Evolutionary conservation across 306 rosid species (phyloP).

Genomic region (Castanea crenata): DNA sequence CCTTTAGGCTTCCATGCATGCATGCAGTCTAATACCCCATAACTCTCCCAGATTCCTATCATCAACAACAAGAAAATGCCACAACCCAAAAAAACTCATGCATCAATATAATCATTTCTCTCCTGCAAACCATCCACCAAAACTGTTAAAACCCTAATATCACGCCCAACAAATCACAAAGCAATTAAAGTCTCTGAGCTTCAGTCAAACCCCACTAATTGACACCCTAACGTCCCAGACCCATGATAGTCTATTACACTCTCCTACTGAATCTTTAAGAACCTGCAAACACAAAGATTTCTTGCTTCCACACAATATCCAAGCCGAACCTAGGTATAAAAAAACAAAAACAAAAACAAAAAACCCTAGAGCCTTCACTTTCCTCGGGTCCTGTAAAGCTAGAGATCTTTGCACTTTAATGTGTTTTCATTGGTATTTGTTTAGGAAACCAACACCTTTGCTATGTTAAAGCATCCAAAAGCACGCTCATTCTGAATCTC

Average conservation of each 20-base stretch:
- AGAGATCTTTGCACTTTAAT: constrained; percentile 45
- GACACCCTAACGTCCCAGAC: constrained; percentile 18
- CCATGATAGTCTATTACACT: constrained; percentile 37
- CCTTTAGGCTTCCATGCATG: not conserved
- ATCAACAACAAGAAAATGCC: not conserved
- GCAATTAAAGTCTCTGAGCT: not conserved
- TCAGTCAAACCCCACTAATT: constrained; percentile 31
- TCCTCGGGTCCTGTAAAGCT: constrained; percentile 39
- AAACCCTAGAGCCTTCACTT: constrained; percentile 18
- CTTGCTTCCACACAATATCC: not conserved
- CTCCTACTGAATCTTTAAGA: constrained; percentile 29
- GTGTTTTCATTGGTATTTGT: not conserved
- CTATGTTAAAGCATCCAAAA: constrained; percentile 22
- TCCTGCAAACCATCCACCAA: constrained; percentile 16
- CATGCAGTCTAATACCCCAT: not conserved
- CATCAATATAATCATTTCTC: constrained; percentile 2
- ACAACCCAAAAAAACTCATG: not conserved
- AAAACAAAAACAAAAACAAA: constrained; percentile 17
- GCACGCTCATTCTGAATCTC: constrained; percentile 47
- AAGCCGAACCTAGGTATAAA: constrained; percentile 19
- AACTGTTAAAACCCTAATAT: constrained; percentile 11
- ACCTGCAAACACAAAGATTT: constrained; percentile 41
- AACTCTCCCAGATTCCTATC: not conserved
- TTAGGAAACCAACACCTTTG: constrained; percentile 31
- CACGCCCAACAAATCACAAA: constrained; percentile 20